These are phyloP conservation scores for Aspergillus eucalypticola DNA, from an alignment of 2,329 filamentous ascomycete species.

Conservation along the genomic window DNA sequence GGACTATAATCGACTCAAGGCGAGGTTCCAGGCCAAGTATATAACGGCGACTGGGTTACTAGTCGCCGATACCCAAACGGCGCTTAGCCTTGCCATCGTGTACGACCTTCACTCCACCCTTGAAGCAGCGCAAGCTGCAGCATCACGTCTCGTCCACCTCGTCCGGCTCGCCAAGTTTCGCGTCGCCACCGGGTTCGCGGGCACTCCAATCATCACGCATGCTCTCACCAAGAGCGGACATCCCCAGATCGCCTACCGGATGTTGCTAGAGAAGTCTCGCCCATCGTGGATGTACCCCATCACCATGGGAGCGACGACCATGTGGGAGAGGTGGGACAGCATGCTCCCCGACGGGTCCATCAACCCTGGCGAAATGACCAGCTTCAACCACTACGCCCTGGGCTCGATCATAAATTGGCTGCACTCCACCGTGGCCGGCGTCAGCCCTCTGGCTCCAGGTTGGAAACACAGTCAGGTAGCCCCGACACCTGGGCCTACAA, in stretches of 20 bases:
- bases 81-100: constrained; percentile 24
- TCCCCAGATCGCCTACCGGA: constrained; percentile 37
- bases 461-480: constrained; percentile 33
- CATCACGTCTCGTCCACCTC: constrained; percentile 16
- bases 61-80: constrained; percentile 37
- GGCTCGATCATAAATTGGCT: constrained; percentile 44
- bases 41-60: constrained; percentile 31
- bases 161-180: constrained; percentile 31
- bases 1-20: constrained; percentile 19
- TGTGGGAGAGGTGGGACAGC: constrained; percentile 49
- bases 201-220: constrained; percentile 33
- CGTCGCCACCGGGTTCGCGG: constrained; percentile 40
- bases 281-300: constrained; percentile 46
- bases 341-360: constrained; percentile 41
- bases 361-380: constrained; percentile 46
- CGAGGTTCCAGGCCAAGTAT: constrained; percentile 33
- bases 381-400: constrained; percentile 47
- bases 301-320: constrained; percentile 45
- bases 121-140: constrained; percentile 8
- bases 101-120: constrained; percentile 26
- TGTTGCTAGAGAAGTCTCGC: constrained; percentile 38
- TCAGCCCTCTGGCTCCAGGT: constrained; percentile 31
- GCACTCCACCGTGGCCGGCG: constrained; percentile 29
- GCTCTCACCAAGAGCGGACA: constrained; percentile 28
- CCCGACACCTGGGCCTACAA: constrained; percentile 29